Conservation (phyloP, 768 basidiomycete species). For the Termitomyces sp. region DNA sequence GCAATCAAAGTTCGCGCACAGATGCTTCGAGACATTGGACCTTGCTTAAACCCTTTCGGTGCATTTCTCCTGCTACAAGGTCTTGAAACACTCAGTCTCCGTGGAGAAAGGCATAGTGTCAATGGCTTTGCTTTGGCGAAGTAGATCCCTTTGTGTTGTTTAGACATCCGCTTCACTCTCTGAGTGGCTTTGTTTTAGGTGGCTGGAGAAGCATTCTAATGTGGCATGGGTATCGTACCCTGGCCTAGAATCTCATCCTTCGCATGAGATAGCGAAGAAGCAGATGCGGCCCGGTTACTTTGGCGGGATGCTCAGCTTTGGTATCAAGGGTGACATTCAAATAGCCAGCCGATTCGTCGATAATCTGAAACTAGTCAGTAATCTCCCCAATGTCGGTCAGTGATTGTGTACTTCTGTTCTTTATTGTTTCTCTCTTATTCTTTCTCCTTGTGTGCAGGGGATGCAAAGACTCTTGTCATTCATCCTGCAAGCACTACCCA, state of each 20-base stretch:
- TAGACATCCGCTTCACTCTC: too few species aligned
- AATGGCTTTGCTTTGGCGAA: slow-evolving; percentile 66
- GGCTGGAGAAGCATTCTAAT: slow-evolving; percentile 14
- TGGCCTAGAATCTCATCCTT: slow-evolving; percentile 58
- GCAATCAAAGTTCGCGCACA: slow-evolving; percentile 52
- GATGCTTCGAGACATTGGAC: not conserved
- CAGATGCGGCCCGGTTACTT: slow-evolving; percentile 49
- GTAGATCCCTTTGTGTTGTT: too few species aligned
- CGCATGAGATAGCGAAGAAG: slow-evolving; percentile 51
- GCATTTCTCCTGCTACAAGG: not conserved
- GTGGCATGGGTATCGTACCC: slow-evolving; percentile 78
- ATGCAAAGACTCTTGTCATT: slow-evolving; percentile 75
- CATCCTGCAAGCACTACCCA: slow-evolving; percentile 80
- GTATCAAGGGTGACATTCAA: slow-evolving; percentile 52
- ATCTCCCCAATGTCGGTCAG: slow-evolving; percentile 57
- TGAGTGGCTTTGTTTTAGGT: not conserved
- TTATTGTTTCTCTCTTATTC: too few species aligned
- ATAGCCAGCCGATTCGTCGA: slow-evolving; percentile 63
- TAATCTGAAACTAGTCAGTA: slow-evolving; percentile 60
- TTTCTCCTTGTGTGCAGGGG: too few species aligned
- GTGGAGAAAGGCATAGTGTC: slow-evolving; percentile 64
- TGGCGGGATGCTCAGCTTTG: slow-evolving; percentile 78
- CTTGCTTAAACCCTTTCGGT: not conserved
- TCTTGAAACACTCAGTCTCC: slow-evolving; percentile 69
- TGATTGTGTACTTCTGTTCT: too few species aligned